Evolutionary conservation across 805 yeast species (phyloP), one percentile per base, ranked within the genome.

Genomic region (Hanseniaspora thailandica): DNA sequence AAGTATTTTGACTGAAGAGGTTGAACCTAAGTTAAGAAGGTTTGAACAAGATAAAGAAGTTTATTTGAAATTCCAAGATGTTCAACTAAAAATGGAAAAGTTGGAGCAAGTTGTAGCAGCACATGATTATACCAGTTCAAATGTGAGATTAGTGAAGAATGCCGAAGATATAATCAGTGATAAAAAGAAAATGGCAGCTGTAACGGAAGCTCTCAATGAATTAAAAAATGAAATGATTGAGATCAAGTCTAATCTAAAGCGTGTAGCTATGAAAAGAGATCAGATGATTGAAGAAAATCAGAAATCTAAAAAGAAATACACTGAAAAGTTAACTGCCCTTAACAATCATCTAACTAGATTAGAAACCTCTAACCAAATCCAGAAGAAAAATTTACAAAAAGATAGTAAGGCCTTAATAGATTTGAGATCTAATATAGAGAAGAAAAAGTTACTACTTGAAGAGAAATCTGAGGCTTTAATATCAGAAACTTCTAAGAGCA

Each of bases 11-110:
- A 71, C 71, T 17, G 96, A 89, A 63, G 97, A 93, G 65, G 90
- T 93, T 56, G 95, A 86, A 63, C 98, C 98, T 4, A 87, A 88
- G 63, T 71, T 93, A 48, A 89, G 84, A 55, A 82, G 82, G 61
- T 71, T 89, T 47, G 76, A 94, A 57, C 75, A 76, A 52, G 96
- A 90, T 60, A 90, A 88, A 67, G 77, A 93, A 61, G 72, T 80
- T 26, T 89, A 84, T 61, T 66, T 88, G 34, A 97, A 90, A 62
- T 89, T 76, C 65, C 97, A 90, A 68, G 87, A 84, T 55, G 77
- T 84, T 10, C 93, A 85, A 60, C 73, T 85, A 6, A 88, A 86
- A 60, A 70, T 86, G 55, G 97, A 90, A 65, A 80, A 82, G 41
- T 68, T 84, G 33, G 74, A 84, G 17, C 75, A 84, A 59, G 75